Base-by-base conservation (phyloP, 352 stramenopile species). In the Phytophthora pluvialis region DNA sequence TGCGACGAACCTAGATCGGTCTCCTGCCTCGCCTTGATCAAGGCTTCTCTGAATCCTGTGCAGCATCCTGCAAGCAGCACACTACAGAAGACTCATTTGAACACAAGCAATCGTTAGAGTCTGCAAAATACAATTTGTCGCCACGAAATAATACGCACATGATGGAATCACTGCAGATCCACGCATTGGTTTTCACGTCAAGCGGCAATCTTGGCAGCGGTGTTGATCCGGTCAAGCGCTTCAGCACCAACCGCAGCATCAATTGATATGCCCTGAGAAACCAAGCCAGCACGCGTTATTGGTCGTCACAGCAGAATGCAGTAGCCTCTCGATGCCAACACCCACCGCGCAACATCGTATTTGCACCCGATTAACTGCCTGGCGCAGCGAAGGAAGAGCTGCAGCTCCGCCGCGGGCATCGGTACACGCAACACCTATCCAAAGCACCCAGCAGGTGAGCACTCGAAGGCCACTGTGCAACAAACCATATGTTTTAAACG, bases 161-260 rank as follows among this genome's bases (percentile, higher is more conserved):
- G 46, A 88, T 83, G 16, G 84, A 81, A 49, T 93, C 84, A 40
- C 74, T 93, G 60, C 84, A 93, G 53, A 93, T 91, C 84, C 84
- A 93, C 9, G 76, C 58, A 44, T 90, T 77, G 51, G 53, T 83
- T 47, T 80, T 73, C 8, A 79, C 56, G 40, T 89, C 76, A 50
- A 90, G 59, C 0, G 77, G 71, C 9, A 93, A 60, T 52, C 64
- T 83, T 7, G 59, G 65, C 10, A 93, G 44, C 7, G 81, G 78
- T 33, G 56, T 80, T 9, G 67, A 67, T 5, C 73, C 70, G 1
- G 64, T 72, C 29, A 87, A 21, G 15, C 86, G 72, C 44, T 91
- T 83, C 33, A 93, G 26, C 4, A 71, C 59, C 28, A 93, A 43
- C 1, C 84, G 72, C 11, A 93, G 45, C 50, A 90, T 85, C 15